Base-by-base conservation (phyloP, 2,329 filamentous ascomycete species). In the Corynespora cassiicola region DNA sequence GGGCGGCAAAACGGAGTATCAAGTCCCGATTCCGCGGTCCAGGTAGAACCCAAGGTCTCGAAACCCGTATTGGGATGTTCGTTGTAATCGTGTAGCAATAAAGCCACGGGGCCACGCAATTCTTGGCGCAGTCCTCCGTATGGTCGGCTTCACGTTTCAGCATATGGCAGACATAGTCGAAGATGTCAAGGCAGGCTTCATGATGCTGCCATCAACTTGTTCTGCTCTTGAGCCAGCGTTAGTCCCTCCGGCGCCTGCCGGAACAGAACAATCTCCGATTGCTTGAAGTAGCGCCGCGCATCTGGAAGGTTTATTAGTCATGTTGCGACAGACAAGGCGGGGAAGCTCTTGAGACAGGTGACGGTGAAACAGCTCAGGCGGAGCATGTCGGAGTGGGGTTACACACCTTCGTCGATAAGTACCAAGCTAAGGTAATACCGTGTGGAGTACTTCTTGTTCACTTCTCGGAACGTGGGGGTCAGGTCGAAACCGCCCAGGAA, bases 361-460 rank as follows among this genome's bases (percentile, higher is more conserved):
- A 34, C 27, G 12, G 30, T 39, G 24, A 34, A 32, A 32, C 12
- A 17, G 9, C 15, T 3, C 12, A 26, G 21, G 18, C 16, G 21
- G 16, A 24, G 23, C 26, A 23, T 16, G 18, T 18, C 14, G 15
- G n/a, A 18, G 9, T 17, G 16, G 15, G 26, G 7, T 12, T 23
- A 44, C 52, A 30, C 72, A 88, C 89, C 89, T 82, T 96, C 91
- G 63, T 96, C 91, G 55, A 96, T 96, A 54, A 96, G 79, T 15
- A 99, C 94, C 47, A 99, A 75, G 66, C 91, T 96, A 48, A 99
- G 81, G 73, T 99, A 99, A 74, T 99, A 99, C 61, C 94, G 81
- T 23, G 92, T 97, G 17, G 92, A 97, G 72, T 96, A 99, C 75
- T 99, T 99, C 80, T 99, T 99, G 81, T 99, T 99, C 56, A 99